Base-by-base conservation (phyloP, 2,329 filamentous ascomycete species). In the Coniochaeta sp. region DNA sequence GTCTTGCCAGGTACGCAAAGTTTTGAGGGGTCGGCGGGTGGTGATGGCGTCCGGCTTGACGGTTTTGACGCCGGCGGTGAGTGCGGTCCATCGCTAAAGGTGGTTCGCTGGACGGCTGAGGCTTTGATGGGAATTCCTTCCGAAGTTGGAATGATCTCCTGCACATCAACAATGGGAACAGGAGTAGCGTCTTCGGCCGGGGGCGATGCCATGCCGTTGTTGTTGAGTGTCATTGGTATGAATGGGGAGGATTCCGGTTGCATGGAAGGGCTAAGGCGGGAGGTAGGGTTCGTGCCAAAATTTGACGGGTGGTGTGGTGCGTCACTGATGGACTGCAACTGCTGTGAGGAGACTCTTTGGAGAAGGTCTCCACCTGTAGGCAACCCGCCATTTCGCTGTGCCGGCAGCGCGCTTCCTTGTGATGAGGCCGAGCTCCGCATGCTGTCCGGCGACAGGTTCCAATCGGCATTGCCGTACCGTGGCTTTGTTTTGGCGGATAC, bases 91-190 rank as follows among this genome's bases (percentile, higher is more conserved):
- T 74, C 67, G n/a, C 66, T 70, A 55, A 81, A 82, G 3, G 78
- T 81, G 32, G 72, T 59, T 57, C 69, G 76, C 59, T 76, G 71
- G 13, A 83, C 67, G 1, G 78, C 78, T 13, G 72, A 73, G 5
- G 74, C 71, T 61, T 76, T 81, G 57, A 84, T 71, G 1, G 75
- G 72, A 49, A 84, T 78, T 6, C 81, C 79, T 60, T 84, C 81
- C n/a, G 83, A 66, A 27, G 76, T 74, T 3, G 79, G 78, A 56
- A 82, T 74, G 24, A 83, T 77, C 53, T 77, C 73, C 40, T 77
- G 73, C 9, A 84, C 75, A 53, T 83, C 81, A 49, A 84, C 79
- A 26, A 76, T 71, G 4, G 75, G 72, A 1, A 73, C 63, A 14
- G 65, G 69, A 4, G 63, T 64, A 24, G 63, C 63, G 42, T 68